phyloP scores from a whole-genome alignment of 2,329 filamentous ascomycete species.

The Malbranchea zuffiana region DNA sequence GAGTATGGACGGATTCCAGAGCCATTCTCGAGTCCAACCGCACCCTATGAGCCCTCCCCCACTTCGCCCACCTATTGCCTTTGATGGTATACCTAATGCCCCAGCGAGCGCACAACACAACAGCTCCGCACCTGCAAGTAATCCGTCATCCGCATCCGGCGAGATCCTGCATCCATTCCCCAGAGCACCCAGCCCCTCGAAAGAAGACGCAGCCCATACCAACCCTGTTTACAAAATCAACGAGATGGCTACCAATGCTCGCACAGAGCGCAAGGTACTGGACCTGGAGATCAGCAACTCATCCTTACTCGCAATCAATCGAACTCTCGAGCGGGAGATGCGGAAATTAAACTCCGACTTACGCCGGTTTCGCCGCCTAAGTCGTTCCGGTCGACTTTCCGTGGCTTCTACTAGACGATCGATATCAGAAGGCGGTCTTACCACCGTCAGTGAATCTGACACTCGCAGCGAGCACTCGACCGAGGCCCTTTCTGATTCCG shows the following conservation, averaged over 20 bases:
- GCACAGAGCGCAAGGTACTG: slow-evolving; percentile 85
- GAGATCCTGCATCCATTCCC: slow-evolving; percentile 10
- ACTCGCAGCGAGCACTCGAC: slow-evolving; percentile 25
- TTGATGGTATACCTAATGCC: neutral
- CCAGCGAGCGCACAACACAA: slow-evolving; percentile 2
- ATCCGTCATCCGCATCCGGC: slow-evolving; percentile 8
- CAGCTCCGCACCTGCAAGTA: slow-evolving; percentile 6
- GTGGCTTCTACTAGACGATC: slow-evolving; percentile 40
- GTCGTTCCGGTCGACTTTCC: slow-evolving; percentile 65
- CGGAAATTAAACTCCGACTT: slow-evolving; percentile 84
- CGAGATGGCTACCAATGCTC: slow-evolving; percentile 75
- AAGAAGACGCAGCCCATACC: slow-evolving; percentile 8
- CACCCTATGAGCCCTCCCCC: slow-evolving; percentile 8
- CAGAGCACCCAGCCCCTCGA: slow-evolving; percentile 10
- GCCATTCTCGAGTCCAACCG: slow-evolving; percentile 5
- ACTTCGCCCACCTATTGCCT: slow-evolving; percentile 1
- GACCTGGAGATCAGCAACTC: slow-evolving; percentile 96
- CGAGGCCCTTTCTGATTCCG: slow-evolving; percentile 30
- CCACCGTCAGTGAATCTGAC: slow-evolving; percentile 38
- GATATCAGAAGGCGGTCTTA: slow-evolving; percentile 34
- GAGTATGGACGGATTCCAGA: slow-evolving; percentile 15
- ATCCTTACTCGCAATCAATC: slow-evolving; percentile 87
- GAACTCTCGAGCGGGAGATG: slow-evolving; percentile 80
- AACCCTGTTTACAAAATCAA: slow-evolving; percentile 37
- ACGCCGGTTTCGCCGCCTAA: slow-evolving; percentile 74